Base-by-base conservation (phyloP, 2,329 filamentous ascomycete species). In the Alternaria ethzedia region DNA sequence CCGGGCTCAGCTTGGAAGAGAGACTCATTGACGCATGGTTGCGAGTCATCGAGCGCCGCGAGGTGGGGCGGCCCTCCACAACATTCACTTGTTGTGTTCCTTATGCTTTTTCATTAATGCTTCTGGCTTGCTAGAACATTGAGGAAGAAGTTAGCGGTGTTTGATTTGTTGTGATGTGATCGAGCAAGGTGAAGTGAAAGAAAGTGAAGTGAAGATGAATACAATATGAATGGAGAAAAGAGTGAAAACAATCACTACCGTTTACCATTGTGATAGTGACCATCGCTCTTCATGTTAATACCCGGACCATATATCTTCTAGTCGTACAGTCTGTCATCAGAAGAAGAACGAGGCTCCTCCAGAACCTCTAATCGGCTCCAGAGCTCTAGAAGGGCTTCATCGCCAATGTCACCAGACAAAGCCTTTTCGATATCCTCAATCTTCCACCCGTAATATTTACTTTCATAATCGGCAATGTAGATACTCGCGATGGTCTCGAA, bases 11-110 rank as follows among this genome's bases (percentile, higher is more conserved):
- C 49, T 52, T 52, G 49, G 49, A 30, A 43, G 54, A 56, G 54
- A 30, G 54, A 56, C 54, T 56, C 43, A 25, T 32, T 23, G 30
- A 46, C 54, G 28, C 43, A 17, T 41, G 58, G 58, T 36, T 45
- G 58, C 12, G 58, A 51, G 54, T 61, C 45, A 65, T 65, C 58
- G 32, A 57, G 49, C 6, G 26, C 41, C 49, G 58, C 47, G 58
- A 20, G 41, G 28, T 17, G 57, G 57, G 43, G 57, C 57, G 57
- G 12, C 20, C 21, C 41, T 49, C 15, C 57, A 55, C 57, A 28
- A 23, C 41, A 25, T 32, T 26, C 17, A 41, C 28, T 26, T 54
- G 28, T 28, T 55, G 41, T 55, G 58, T 55, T 46, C 50, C 28
- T 23, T 47, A 32, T 15, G 21, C 28, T 63, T 63, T 60, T 56